A percentile compares a stretch with the other conserved stretches of the same genome.
phyloP scores from a whole-genome alignment of 2,329 filamentous ascomycete species.

The Cercospora sp. region DNA sequence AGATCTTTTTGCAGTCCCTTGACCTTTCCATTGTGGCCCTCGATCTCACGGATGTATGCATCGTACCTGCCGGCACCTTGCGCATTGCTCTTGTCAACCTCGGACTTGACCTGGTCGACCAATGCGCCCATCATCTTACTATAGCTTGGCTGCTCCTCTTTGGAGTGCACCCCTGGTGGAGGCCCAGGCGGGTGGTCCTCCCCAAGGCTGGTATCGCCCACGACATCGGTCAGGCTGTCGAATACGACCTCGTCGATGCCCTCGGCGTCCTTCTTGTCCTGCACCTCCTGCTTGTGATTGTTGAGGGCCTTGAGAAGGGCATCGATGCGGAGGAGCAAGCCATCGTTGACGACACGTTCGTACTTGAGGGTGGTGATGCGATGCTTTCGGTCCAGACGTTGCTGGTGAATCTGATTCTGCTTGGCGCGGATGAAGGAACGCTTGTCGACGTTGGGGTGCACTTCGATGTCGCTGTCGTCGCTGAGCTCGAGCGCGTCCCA shows the following conservation, averaged over 20 bases:
- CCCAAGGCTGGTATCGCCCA: slow-evolving; percentile 64
- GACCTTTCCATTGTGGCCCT: slow-evolving; percentile 75
- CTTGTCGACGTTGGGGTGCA: slow-evolving; percentile 98
- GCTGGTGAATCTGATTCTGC: slow-evolving; percentile 93
- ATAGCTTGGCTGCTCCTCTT: slow-evolving; percentile 77
- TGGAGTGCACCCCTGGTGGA: slow-evolving; percentile 75
- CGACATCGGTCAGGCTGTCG: slow-evolving; percentile 75
- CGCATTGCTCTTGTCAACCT: slow-evolving; percentile 70
- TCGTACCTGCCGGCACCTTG: slow-evolving; percentile 59
- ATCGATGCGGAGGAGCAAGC: slow-evolving; percentile 80
- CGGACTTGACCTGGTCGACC: slow-evolving; percentile 87
- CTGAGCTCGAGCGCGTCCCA: slow-evolving; percentile 93
- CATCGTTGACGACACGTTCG: slow-evolving; percentile 89
- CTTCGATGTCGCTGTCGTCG: slow-evolving; percentile 96
- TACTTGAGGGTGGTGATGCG: slow-evolving; percentile 92
- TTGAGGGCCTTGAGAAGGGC: slow-evolving; percentile 72
- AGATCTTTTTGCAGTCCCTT: slow-evolving; percentile 74
- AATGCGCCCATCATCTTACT: slow-evolving; percentile 98
- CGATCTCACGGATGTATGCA: slow-evolving; percentile 76
- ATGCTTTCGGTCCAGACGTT: slow-evolving; percentile 79
- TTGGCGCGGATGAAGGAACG: slow-evolving; percentile 97
- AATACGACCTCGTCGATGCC: slow-evolving; percentile 83
- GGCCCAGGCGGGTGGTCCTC: slow-evolving; percentile 74
- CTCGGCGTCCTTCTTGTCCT: slow-evolving; percentile 58
- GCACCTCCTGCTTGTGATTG: slow-evolving; percentile 62